Evolutionary conservation across 371 early-diverging fungal genomes (phyloP), one percentile per base, ranked within the genome.

Genomic region (Chytridium lagenaria): DNA sequence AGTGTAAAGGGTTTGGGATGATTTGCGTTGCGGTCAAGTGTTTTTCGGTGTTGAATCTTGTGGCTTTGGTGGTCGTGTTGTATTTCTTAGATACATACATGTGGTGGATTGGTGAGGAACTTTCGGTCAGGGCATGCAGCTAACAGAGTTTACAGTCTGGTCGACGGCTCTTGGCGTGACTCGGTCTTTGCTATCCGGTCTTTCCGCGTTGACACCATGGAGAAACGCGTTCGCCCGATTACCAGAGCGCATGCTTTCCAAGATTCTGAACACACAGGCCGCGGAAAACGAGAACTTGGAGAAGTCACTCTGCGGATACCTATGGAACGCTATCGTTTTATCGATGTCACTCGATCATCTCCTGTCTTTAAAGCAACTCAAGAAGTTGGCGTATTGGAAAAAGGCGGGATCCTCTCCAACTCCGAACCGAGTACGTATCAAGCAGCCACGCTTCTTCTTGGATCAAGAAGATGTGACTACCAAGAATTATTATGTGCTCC

Each of bases 31-130:
- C 40, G 85, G n/a, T 51, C 19, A 31, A 40, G 19, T 73, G 50
- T 12, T 30, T 49, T 7, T 22, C 39, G 2, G 40, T 67, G 2
- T 12, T 72, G 36, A 23, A 79, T 36, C 55, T 77, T 1, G 1
- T 69, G 63, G 2, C 23, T 30, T 87, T 93, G 71, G 90, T 93
- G 67, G 72, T 94, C 49, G 84, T 91, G 7, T 86, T 95, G 31
- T 95, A 92, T 81, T 94, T 95, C 82, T 80, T 95, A 77, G 95
- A 95, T 70, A 93, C 95, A 0, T 95, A 95, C 75, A 85, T 95
- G 50, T 95, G 96, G 95, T 95, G 94, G 76, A 92, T 94, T 16
- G 61, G 75, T 74, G 65, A 69, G 77, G 38, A 5, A 28, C 5
- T 63, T 7, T 63, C 1, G 30, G 55, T 55, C 2, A 30, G 26